Evolutionary conservation across 169 alveolate species (phyloP).

Genomic region (Plasmodium malariae): DNA sequence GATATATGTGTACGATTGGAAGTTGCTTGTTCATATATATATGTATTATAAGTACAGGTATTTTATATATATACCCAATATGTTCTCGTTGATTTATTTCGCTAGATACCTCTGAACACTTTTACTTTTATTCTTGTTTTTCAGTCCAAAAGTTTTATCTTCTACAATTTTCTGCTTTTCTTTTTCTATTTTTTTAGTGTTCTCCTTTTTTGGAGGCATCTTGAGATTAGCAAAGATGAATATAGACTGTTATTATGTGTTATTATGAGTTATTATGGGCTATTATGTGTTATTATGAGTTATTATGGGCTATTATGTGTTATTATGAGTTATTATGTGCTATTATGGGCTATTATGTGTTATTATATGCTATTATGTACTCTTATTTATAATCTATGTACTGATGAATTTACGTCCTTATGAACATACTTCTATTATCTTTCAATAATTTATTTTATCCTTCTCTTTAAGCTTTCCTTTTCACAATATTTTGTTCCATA

Average conservation of each 20-base stretch:
- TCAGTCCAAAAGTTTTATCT: constrained; percentile 99
- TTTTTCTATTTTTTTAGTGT: constrained; percentile 94
- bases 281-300: too few species aligned
- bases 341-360: too few species aligned
- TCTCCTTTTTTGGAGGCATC: constrained; percentile 90
- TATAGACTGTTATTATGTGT: too few species aligned
- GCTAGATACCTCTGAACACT: constrained; percentile 95
- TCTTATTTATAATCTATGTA: too few species aligned
- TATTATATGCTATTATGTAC: too few species aligned
- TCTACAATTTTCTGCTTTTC: constrained; percentile 97
- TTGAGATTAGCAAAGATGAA: too few species aligned
- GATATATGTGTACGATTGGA: background rate
- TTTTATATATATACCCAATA: background rate
- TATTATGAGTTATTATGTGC: background rate
- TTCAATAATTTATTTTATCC: background rate
- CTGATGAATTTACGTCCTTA: too few species aligned
- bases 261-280: too few species aligned
- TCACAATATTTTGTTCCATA: constrained; percentile 5
- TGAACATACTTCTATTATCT: background rate
- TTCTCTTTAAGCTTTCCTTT: background rate
- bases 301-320: too few species aligned
- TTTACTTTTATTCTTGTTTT: constrained; percentile 97
- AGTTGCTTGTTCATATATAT: too few species aligned
- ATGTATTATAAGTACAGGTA: too few species aligned
- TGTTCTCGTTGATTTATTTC: background rate